These are phyloP conservation scores for Chaetoceros muelleri DNA, from an alignment of 108 stramenopile genomes.

Conservation along the genomic window DNA sequence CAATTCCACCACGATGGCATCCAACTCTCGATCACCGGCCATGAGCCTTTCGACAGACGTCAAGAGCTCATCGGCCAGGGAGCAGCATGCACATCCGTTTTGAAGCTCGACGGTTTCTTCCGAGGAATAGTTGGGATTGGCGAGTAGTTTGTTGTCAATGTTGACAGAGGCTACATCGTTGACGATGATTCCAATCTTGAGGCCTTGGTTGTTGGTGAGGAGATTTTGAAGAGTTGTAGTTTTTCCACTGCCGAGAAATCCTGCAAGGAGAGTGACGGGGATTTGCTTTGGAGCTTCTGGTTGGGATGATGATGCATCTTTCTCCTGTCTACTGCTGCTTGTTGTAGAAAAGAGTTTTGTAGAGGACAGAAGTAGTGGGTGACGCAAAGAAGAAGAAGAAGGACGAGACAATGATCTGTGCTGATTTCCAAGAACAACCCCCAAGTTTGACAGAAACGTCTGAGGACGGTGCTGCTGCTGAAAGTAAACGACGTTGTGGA, in stretches of 20 bases:
- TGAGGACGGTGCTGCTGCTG: too few relatives aligned
- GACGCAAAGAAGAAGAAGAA: too few relatives aligned
- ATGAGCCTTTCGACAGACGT: constrained; percentile 36
- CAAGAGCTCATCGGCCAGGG: constrained; percentile 83
- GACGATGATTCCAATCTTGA: constrained; percentile 85
- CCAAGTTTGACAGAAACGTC: too few relatives aligned
- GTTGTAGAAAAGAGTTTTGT: too few relatives aligned
- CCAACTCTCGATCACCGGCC: constrained; percentile 33
- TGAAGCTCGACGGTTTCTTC: constrained; percentile 60
- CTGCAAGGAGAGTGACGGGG: constrained; percentile 84
- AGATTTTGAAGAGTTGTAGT: constrained; percentile 86
- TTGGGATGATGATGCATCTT: too few relatives aligned
- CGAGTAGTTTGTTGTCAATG: constrained; percentile 92
- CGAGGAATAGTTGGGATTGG: not conserved
- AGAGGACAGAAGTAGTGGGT: too few relatives aligned
- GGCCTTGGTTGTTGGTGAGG: constrained; percentile 56
- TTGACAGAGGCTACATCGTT: constrained; percentile 96
- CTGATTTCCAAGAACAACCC: too few relatives aligned
- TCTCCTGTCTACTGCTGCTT: too few relatives aligned
- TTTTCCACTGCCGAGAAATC: constrained; percentile 93
- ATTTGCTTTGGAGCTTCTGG: constrained; percentile 10
- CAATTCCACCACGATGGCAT: constrained; percentile 90
- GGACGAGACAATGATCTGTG: too few relatives aligned
- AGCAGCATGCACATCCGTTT: constrained; percentile 93
- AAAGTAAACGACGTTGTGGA: too few relatives aligned